Evolutionary conservation across 345 rosid genomes (phyloP), one percentile per base, ranked within the genome.

Genomic region (Eucalyptus cloeziana): DNA sequence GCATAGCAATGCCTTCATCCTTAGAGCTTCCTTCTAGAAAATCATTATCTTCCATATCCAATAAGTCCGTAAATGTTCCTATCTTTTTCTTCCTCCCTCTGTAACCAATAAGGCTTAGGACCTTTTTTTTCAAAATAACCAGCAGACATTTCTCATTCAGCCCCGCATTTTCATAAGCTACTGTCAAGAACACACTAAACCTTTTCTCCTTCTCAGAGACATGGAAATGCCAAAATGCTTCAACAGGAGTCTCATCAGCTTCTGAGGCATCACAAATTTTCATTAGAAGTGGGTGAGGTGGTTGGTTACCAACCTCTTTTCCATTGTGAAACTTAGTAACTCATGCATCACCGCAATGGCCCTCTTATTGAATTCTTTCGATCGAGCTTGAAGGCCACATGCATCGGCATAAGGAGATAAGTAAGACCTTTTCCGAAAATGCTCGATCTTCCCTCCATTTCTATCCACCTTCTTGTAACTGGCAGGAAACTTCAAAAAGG

Each of bases 131-230:
- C 97, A 97, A 97, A 44, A 92, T 87, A 52, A 96, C 92, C 92
- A 91, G 91, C 58, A 95, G 95, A 51, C 94, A 89, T 85, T 95
- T 97, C 89, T 93, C 94, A 87, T 95, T 93, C 89, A 96, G 94
- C 89, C 96, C 95, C 10, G 92, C 88, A 27, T 96, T 96, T 83
- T 97, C 93, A 87, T 96, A 95, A 79, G 94, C 97, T 93, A 95
- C 97, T 25, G 94, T 97, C 89, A 96, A 92, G 91, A 96, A 97
- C 89, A 95, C 98, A 56, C 98, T 95, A 88, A 96, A 96, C 88
- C 99, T 95, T 91, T 96, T 97, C 56, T 99, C 99, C 90, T 98
- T 95, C 92, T 96, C 97, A 1, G 96, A 96, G 86, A 97, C 99
- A 87, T 97, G 93, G 91, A 97, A 96, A 87, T 93, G 88, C 98